These are phyloP conservation scores for Sporothrix mexicana DNA, from an alignment of 2,329 filamentous ascomycete species.

Conservation along the genomic window DNA sequence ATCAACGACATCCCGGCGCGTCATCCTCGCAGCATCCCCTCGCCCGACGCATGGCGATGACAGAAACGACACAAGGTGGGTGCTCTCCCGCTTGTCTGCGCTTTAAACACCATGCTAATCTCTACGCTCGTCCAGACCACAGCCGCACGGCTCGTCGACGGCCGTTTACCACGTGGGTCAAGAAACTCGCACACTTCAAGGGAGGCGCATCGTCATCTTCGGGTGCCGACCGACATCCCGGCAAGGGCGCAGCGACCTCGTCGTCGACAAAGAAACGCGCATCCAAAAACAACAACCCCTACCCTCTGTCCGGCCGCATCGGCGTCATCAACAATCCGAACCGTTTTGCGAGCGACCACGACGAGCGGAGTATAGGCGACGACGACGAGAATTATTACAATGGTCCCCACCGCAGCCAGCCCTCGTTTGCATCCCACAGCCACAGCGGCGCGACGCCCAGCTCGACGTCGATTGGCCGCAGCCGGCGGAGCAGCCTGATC, in stretches of 20 bases:
- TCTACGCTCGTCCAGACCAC: slow-evolving; percentile 59
- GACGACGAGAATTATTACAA: background rate
- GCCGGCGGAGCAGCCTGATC: slow-evolving; percentile 60
- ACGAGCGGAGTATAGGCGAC: background rate
- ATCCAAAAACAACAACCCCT: slow-evolving; percentile 84
- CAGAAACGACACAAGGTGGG: slow-evolving; percentile 42
- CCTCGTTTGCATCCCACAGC: slow-evolving; percentile 58
- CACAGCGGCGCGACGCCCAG: slow-evolving; percentile 57
- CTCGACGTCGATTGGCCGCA: slow-evolving; percentile 60
- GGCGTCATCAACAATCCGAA: slow-evolving; percentile 32
- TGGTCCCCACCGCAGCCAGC: slow-evolving; percentile 48
- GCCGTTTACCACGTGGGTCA: slow-evolving; percentile 93
- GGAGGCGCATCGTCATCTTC: slow-evolving; percentile 55
- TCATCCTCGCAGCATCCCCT: background rate
- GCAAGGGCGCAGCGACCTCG: slow-evolving; percentile 42
- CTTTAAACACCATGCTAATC: background rate
- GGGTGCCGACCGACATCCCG: slow-evolving; percentile 58
- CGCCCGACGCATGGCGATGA: slow-evolving; percentile 40
- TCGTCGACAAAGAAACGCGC: slow-evolving; percentile 60
- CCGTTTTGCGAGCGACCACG: slow-evolving; percentile 21
- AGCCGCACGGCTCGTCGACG: slow-evolving; percentile 70
- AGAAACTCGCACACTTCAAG: slow-evolving; percentile 89
- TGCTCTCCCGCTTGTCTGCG: background rate
- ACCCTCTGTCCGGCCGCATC: slow-evolving; percentile 76
- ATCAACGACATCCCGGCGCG: background rate